Percentiles rank a stretch among this genome's conserved stretches.
phyloP scores from a whole-genome alignment of 2,329 filamentous ascomycete genomes.

The Beauveria asiatica region DNA sequence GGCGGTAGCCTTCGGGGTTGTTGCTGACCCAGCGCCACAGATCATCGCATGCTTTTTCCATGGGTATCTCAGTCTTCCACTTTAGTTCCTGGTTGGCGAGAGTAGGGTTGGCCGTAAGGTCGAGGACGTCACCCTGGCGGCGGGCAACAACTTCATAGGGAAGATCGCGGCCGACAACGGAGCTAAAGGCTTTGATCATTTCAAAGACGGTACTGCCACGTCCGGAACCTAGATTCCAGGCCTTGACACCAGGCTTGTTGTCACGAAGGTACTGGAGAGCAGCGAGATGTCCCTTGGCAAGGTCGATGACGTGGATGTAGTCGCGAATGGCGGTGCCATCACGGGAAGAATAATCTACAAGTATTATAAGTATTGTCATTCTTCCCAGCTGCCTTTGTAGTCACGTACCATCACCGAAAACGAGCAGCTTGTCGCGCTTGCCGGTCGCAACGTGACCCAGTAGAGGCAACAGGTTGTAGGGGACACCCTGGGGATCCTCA shows the following conservation, averaged over 20 bases:
- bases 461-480: slow-evolving; percentile 90
- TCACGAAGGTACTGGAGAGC: slow-evolving; percentile 85
- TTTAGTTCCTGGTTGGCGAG: slow-evolving; percentile 81
- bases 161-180: slow-evolving; percentile 76
- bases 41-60: slow-evolving; percentile 90
- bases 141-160: slow-evolving; percentile 79
- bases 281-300: slow-evolving; percentile 76
- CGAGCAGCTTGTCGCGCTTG: slow-evolving; percentile 84
- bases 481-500: slow-evolving; percentile 91
- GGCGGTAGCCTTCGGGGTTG: slow-evolving; percentile 90
- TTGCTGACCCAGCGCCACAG: slow-evolving; percentile 97
- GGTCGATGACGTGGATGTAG: slow-evolving; percentile 94
- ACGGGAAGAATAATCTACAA: slow-evolving; percentile 73
- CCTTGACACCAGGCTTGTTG: slow-evolving; percentile 78
- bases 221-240: slow-evolving; percentile 94
- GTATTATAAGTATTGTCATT: slow-evolving; percentile 9
- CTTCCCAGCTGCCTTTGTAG: background rate
- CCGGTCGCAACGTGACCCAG: slow-evolving; percentile 94
- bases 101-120: slow-evolving; percentile 85
- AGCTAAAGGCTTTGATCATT: slow-evolving; percentile 90
- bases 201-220: slow-evolving; percentile 93
- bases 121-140: slow-evolving; percentile 81
- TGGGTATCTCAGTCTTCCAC: slow-evolving; percentile 84
- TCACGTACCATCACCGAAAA: slow-evolving; percentile 82
- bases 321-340: slow-evolving; percentile 94